Evolutionary conservation across 1,139 yeast genomes (phyloP).

Genomic region (Blastobotrys niveus): DNA sequence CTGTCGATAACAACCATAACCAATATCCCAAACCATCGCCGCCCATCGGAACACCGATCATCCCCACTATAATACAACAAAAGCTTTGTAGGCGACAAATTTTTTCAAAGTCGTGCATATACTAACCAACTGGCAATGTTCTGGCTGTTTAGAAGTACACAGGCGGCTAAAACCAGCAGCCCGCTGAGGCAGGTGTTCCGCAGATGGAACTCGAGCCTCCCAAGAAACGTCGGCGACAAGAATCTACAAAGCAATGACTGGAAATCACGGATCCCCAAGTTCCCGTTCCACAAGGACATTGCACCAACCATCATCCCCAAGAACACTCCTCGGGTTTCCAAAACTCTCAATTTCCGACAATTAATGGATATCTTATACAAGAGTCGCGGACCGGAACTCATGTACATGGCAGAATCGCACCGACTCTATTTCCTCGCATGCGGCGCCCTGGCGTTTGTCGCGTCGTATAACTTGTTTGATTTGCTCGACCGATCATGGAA

Average conservation of each 20-base stretch:
- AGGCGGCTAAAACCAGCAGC: too few relatives aligned
- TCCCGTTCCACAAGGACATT: conserved; percentile 61
- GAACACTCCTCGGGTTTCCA: conserved; percentile 55
- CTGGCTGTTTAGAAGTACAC: too few relatives aligned
- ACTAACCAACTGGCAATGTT: not conserved
- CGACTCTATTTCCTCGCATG: conserved; percentile 65
- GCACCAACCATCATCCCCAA: conserved; percentile 64
- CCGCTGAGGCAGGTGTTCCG: conserved; percentile 1
- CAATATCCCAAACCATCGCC: too few relatives aligned
- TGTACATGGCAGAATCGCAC: conserved; percentile 82
- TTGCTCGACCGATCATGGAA: conserved; percentile 52
- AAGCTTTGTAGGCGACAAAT: too few relatives aligned
- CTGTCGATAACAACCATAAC: too few relatives aligned
- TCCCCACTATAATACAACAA: too few relatives aligned
- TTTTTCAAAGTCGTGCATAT: too few relatives aligned
- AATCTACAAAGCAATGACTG: conserved; percentile 31
- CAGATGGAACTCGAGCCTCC: conserved; percentile 20
- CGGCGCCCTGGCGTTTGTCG: conserved; percentile 62
- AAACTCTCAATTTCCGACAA: conserved; percentile 53
- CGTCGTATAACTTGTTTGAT: conserved; percentile 61
- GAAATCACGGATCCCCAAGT: conserved; percentile 40
- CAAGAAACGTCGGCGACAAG: conserved; percentile 25
- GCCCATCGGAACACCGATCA: too few relatives aligned
- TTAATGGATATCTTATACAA: conserved; percentile 55
- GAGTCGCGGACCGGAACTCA: conserved; percentile 60